phyloP scores from a whole-genome alignment of 805 yeast species.

The Ogataea kodamae region DNA sequence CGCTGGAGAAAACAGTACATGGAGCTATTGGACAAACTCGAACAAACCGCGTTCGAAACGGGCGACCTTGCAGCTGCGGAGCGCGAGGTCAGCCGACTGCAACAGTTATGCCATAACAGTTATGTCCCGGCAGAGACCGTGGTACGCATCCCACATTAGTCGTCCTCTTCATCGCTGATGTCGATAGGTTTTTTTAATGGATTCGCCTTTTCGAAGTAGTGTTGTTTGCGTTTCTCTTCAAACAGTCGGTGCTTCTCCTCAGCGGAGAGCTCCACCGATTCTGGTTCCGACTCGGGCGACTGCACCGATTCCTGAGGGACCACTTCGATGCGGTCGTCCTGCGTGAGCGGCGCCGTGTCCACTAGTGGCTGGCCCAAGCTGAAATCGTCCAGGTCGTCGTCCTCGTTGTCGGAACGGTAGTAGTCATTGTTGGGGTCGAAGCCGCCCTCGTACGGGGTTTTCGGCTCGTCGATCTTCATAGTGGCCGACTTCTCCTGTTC shows the following conservation, averaged over 20 bases:
- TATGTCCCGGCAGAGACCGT: conserved; percentile 5
- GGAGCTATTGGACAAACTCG: conserved; percentile 15
- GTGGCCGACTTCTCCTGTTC: conserved; percentile 73
- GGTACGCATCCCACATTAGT: conserved; percentile 14
- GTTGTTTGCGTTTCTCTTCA: conserved; percentile 76
- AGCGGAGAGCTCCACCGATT: conserved; percentile 41
- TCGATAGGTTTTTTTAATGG: conserved; percentile 43
- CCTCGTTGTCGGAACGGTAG: conserved; percentile 65
- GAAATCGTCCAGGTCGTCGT: conserved; percentile 34
- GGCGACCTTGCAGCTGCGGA: conserved; percentile 20
- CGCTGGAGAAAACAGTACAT: conserved; percentile 22
- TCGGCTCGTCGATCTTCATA: conserved; percentile 89
- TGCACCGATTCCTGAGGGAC: conserved; percentile 13
- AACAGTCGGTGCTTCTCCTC: conserved; percentile 65
- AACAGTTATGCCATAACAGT: conserved; percentile 11
- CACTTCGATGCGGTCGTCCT: conserved; percentile 20
- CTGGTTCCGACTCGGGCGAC: conserved; percentile 27
- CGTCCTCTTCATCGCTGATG: conserved; percentile 31
- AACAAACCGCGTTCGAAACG: conserved; percentile 16
- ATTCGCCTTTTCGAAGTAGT: conserved; percentile 60
- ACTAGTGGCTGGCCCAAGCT: conserved; percentile 35
- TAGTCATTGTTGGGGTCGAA: conserved; percentile 79
- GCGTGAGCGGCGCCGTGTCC: conserved; percentile 14
- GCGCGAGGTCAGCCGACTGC: conserved; percentile 15
- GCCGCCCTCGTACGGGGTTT: conserved; percentile 92